Conservation (phyloP, 192 early-diverging fungal genomes). For the Gaertneriomyces sp. region DNA sequence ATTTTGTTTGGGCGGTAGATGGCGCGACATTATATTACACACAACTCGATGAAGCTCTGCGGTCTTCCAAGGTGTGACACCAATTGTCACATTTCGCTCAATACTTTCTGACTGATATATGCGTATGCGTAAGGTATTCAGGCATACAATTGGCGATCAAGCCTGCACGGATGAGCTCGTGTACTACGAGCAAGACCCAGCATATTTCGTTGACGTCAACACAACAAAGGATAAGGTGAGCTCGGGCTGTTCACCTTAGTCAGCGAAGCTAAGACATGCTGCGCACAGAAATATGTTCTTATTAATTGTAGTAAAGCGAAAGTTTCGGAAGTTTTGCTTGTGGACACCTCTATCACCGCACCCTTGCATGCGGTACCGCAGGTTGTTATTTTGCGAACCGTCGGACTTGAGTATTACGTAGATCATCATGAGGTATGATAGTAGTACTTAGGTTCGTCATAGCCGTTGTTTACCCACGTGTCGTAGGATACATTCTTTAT, state of each 20-base stretch:
- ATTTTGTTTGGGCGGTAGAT: constrained; percentile 19
- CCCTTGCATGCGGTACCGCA: not conserved
- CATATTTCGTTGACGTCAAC: constrained; percentile 19
- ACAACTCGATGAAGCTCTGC: constrained; percentile 15
- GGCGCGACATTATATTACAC: constrained; percentile 17
- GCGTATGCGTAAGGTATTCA: not conserved
- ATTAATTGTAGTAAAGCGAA: constrained; percentile 15
- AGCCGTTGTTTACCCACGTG: not conserved
- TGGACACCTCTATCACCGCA: constrained; percentile 2
- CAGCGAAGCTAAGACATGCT: not conserved
- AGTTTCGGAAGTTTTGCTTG: constrained; percentile 3
- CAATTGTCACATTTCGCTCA: not conserved
- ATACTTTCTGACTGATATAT: not conserved
- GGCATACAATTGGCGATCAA: not conserved
- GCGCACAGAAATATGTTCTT: constrained; percentile 15
- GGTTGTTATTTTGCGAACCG: not conserved
- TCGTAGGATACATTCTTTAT: constrained; percentile 18
- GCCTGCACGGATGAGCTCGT: constrained; percentile 8
- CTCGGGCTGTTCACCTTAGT: not conserved
- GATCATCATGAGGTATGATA: constrained; percentile 24
- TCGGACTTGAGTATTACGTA: constrained; percentile 10
- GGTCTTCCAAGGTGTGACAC: constrained; percentile 11
- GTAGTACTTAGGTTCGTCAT: not conserved
- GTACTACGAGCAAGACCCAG: constrained; percentile 12
- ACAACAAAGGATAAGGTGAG: constrained; percentile 23